These are phyloP conservation scores for Sphaerulina musiva DNA, from an alignment of 2,329 filamentous ascomycete species.

Conservation along the genomic window DNA sequence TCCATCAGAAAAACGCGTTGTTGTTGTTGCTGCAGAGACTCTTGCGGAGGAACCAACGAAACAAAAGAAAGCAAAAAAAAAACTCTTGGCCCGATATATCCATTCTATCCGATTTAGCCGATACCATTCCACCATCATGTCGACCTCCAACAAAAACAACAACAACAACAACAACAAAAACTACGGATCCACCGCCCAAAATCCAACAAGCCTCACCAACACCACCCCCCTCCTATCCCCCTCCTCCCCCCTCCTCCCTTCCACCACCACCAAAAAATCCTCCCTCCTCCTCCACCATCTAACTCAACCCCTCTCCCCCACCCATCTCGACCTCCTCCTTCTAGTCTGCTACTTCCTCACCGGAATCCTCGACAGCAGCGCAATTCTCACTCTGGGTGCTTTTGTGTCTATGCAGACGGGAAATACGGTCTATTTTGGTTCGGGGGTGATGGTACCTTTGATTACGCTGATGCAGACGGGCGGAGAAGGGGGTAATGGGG, in stretches of 20 bases:
- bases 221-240: too few species aligned
- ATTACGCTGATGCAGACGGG: too few species aligned
- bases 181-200: too few species aligned
- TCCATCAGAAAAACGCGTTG: not conserved
- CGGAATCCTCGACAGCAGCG: slow-evolving; percentile 68
- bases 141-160: slow-evolving; percentile 17
- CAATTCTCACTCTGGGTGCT: slow-evolving; percentile 69
- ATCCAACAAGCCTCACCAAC: too few species aligned
- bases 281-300: slow-evolving; percentile 7
- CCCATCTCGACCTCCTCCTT: slow-evolving; percentile 58
- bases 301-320: slow-evolving; percentile 32
- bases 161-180: too few species aligned
- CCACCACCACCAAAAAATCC: slow-evolving; percentile 14
- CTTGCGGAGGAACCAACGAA: not conserved
- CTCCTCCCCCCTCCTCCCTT: too few species aligned
- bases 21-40: not conserved
- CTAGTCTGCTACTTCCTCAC: slow-evolving; percentile 70
- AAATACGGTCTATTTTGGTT: slow-evolving; percentile 72
- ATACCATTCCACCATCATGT: slow-evolving; percentile 15
- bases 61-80: not conserved
- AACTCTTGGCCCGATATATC: slow-evolving; percentile 1
- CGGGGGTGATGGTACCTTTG: slow-evolving; percentile 54
- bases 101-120: slow-evolving; percentile 12
- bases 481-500: slow-evolving; percentile 39
- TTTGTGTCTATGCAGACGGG: slow-evolving; percentile 80